Conservation (phyloP, 2,329 filamentous ascomycete species). For the Alternaria sp. region DNA sequence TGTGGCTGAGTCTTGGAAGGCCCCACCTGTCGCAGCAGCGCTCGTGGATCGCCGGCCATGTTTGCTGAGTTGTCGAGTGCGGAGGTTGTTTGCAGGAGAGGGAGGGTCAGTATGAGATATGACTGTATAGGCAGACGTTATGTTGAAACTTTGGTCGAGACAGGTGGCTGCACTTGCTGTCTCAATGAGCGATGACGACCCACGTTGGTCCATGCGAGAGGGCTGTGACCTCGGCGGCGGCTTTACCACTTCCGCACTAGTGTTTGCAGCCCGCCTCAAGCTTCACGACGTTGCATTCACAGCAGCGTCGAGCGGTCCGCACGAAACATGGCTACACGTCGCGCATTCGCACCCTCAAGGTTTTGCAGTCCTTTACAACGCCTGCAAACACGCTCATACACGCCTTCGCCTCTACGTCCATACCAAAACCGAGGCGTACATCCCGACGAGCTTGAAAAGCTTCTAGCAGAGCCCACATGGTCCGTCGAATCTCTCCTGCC, state of each 20-base stretch:
- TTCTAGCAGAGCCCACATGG: slow-evolving; percentile 79
- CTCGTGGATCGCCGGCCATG: slow-evolving; percentile 51
- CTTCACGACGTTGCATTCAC: slow-evolving; percentile 35
- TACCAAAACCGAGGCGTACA: slow-evolving; percentile 19
- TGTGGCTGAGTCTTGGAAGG: slow-evolving; percentile 42
- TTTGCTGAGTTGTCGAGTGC: slow-evolving; percentile 22
- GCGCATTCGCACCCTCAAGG: slow-evolving; percentile 16
- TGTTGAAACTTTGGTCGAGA: slow-evolving; percentile 36
- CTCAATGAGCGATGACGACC: slow-evolving; percentile 45
- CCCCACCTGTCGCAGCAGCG: slow-evolving; percentile 51
- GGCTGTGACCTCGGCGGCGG: slow-evolving; percentile 31
- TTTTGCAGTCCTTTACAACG: slow-evolving; percentile 5
- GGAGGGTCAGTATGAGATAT: slow-evolving; percentile 4
- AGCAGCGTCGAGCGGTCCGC: slow-evolving; percentile 5
- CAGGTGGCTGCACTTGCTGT: slow-evolving; percentile 46
- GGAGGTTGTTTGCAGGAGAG: neutral
- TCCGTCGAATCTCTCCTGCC: slow-evolving; percentile 81
- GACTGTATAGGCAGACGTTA: slow-evolving; percentile 16
- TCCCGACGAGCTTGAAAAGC: slow-evolving; percentile 46
- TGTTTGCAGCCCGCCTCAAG: slow-evolving; percentile 18
- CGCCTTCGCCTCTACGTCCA: no score
- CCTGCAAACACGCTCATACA: slow-evolving; percentile 9
- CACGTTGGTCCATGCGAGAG: slow-evolving; percentile 38
- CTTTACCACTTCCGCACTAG: slow-evolving; percentile 28
- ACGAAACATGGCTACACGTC: slow-evolving; percentile 27